These are phyloP conservation scores for Phalaenopsis hybrid DNA, from an alignment of 116 monocot species.

Conservation along the genomic window DNA sequence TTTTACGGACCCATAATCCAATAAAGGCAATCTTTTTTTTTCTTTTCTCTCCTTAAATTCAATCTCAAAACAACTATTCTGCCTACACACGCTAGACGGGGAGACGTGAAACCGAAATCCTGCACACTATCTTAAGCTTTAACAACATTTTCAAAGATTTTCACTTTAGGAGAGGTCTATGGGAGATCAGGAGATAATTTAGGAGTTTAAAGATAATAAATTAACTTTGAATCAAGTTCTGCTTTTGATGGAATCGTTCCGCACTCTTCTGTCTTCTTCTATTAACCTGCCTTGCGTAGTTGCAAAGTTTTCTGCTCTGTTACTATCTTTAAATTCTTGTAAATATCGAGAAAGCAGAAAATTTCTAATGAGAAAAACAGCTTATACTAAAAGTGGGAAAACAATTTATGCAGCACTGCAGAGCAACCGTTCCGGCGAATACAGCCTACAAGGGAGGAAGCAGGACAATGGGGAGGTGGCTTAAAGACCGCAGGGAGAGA, in stretches of 20 bases:
- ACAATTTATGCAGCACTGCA: conserved; percentile 7
- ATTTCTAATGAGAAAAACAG: background rate
- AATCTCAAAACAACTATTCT: too few relatives aligned
- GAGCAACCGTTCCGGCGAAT: background rate
- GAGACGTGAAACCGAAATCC: background rate
- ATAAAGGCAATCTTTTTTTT: background rate
- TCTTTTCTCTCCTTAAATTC: too few relatives aligned
- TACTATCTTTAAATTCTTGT: too few relatives aligned
- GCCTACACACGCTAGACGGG: background rate
- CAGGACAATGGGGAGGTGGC: conserved; percentile 48
- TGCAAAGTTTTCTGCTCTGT: background rate
- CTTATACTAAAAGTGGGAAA: background rate
- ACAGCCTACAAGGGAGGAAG: conserved; percentile 24
- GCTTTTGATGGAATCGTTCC: background rate
- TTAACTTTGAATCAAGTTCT: background rate
- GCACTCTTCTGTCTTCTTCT: background rate
- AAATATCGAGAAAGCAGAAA: too few relatives aligned
- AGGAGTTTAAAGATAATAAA: background rate
- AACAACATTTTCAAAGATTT: background rate
- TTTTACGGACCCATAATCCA: background rate
- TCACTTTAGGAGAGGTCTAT: background rate
- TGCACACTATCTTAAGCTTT: background rate
- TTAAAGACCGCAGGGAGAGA: conserved; percentile 53
- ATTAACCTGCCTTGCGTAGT: background rate
- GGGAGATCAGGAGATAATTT: background rate